A percentile compares a stretch with the other conserved stretches of the same genome.
These are phyloP conservation scores for Penicillium lividum DNA, from an alignment of 495 filamentous ascomycete genomes.

Conservation along the genomic window DNA sequence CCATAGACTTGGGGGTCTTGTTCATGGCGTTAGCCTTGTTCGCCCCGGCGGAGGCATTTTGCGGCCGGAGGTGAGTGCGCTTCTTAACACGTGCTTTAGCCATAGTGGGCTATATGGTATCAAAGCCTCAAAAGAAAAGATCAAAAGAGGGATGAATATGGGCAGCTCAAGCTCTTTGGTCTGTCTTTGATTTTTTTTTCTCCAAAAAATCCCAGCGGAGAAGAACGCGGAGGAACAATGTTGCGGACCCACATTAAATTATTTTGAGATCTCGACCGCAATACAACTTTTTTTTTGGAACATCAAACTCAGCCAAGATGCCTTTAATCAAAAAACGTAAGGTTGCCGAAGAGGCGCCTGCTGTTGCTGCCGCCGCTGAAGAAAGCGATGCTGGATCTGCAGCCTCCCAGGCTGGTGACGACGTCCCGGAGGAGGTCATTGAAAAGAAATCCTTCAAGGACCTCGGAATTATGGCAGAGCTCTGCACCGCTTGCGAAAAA, in stretches of 20 bases:
- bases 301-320: constrained; percentile 25
- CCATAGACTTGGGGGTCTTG: constrained; percentile 90
- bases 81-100: constrained; percentile 83
- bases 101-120: constrained; percentile 52
- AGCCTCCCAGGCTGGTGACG: constrained; percentile 10
- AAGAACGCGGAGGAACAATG: constrained; percentile 39
- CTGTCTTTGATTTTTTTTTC: constrained; percentile 39
- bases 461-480: constrained; percentile 79
- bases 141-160: constrained; percentile 11
- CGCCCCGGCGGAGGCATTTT: constrained; percentile 57
- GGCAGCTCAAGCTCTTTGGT: constrained; percentile 16
- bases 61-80: constrained; percentile 76
- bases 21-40: constrained; percentile 53
- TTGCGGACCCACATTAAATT: constrained; percentile 39
- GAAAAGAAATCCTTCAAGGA: constrained; percentile 62
- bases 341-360: constrained; percentile 26
- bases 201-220: constrained; percentile 41
- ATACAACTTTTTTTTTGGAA: constrained; percentile 17
- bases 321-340: constrained; percentile 42
- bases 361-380: constrained; percentile 9
- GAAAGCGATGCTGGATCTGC: constrained; percentile 21
- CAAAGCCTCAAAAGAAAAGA: constrained; percentile 8
- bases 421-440: constrained; percentile 7
- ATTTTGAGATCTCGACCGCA: constrained; percentile 21
- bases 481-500: constrained; percentile 81